Evolutionary conservation across 2,329 filamentous ascomycete species (phyloP).

Genomic region (Ophiostoma angusticollis): DNA sequence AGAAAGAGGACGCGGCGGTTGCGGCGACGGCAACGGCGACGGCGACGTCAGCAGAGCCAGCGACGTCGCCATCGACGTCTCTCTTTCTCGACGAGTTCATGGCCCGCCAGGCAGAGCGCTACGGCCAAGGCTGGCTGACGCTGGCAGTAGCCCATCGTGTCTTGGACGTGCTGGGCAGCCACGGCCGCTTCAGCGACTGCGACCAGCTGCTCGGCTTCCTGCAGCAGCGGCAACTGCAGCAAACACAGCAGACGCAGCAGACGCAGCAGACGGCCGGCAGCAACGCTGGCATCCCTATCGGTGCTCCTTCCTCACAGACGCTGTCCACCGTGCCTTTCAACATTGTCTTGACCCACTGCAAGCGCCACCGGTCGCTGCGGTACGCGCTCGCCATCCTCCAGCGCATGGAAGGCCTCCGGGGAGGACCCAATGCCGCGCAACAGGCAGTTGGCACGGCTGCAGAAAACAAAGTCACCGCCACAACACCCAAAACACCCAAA

Average conservation of each 20-base stretch:
- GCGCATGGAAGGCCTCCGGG: constrained; percentile 15
- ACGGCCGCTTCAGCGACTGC: constrained; percentile 22
- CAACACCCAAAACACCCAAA: too few species aligned
- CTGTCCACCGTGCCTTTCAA: constrained; percentile 25
- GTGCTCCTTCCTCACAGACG: constrained; percentile 8
- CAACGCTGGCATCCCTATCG: too few species aligned
- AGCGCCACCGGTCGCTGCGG: constrained; percentile 13
- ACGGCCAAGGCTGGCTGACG: constrained; percentile 34
- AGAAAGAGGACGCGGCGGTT: not conserved
- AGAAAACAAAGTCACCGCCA: not conserved
- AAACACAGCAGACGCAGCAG: not conserved
- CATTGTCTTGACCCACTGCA: constrained; percentile 19
- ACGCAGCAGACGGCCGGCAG: not conserved
- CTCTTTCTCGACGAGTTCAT: constrained; percentile 26
- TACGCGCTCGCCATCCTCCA: constrained; percentile 15
- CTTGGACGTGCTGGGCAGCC: constrained; percentile 29
- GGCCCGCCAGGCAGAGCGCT: constrained; percentile 27
- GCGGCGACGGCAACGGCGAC: not conserved
- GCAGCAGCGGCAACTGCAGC: constrained; percentile 3
- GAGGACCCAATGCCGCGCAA: not conserved
- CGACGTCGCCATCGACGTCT: constrained; percentile 16
- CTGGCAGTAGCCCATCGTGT: constrained; percentile 24
- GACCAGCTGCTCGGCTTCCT: constrained; percentile 22
- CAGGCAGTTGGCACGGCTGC: not conserved
- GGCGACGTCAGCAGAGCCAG: constrained; percentile 16